phyloP scores from a whole-genome alignment of 192 early-diverging fungal species.

The Geranomyces michiganensis region DNA sequence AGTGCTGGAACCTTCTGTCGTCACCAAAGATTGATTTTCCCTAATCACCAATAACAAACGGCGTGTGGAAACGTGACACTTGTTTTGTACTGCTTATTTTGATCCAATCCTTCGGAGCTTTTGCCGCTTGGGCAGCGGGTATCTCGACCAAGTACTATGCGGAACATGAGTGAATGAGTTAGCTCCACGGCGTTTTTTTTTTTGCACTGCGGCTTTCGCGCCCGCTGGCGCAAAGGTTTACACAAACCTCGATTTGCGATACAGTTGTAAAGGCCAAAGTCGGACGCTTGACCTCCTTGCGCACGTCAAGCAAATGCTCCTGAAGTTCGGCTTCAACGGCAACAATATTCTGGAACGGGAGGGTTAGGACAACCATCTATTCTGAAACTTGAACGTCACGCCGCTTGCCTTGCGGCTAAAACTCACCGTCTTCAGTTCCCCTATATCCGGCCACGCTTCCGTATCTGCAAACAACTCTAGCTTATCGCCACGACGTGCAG shows the following conservation, averaged over 20 bases:
- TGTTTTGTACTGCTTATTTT: slow-evolving; percentile 68
- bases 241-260: slow-evolving; percentile 70
- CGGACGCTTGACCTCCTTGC: slow-evolving; percentile 48
- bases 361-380: not conserved
- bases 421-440: slow-evolving; percentile 19
- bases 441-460: slow-evolving; percentile 21
- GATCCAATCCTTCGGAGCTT: slow-evolving; percentile 74
- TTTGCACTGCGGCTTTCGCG: not conserved
- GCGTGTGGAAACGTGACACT: slow-evolving; percentile 70
- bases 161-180: too few relatives aligned
- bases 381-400: too few relatives aligned
- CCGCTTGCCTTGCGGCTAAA: too few relatives aligned
- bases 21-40: not conserved
- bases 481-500: slow-evolving; percentile 55
- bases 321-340: slow-evolving; percentile 61
- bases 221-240: too few relatives aligned
- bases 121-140: slow-evolving; percentile 53
- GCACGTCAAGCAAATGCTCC: slow-evolving; percentile 53
- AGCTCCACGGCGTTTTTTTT: too few relatives aligned
- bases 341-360: slow-evolving; percentile 47
- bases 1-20: too few relatives aligned
- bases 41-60: slow-evolving; percentile 50
- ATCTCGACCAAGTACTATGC: slow-evolving; percentile 73
- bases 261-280: slow-evolving; percentile 64
- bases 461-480: slow-evolving; percentile 56